These are phyloP conservation scores for Datura wrightii DNA, from an alignment of 257 asterid species.

Conservation along the genomic window DNA sequence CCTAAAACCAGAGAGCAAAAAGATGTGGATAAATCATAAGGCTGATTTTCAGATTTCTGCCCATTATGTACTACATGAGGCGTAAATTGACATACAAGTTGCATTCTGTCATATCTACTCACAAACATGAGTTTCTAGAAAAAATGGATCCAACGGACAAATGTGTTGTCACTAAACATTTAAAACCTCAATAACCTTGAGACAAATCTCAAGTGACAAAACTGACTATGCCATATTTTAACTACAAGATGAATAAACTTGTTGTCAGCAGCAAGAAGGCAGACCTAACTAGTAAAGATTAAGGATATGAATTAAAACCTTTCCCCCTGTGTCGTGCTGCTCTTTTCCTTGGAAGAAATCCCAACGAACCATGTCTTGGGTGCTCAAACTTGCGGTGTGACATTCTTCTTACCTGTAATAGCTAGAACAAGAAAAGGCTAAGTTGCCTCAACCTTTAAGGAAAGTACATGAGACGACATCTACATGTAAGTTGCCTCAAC, in stretches of 20 bases:
- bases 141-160: background rate
- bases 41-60: background rate
- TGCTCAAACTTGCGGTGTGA: conserved; percentile 94
- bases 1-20: background rate
- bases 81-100: background rate
- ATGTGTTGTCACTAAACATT: too few species aligned
- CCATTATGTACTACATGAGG: too few species aligned
- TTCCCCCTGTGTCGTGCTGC: conserved; percentile 82
- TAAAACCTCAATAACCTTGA: background rate
- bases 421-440: background rate
- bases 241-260: background rate
- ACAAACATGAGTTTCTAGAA: background rate
- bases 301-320: conserved; percentile 46
- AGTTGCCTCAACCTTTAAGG: background rate
- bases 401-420: conserved; percentile 46
- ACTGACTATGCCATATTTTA: background rate
- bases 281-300: background rate
- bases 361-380: conserved; percentile 93
- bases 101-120: background rate
- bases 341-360: conserved; percentile 85
- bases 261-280: background rate
- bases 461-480: background rate
- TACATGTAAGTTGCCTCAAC: background rate
- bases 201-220: background rate
- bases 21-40: background rate